Conservation (phyloP, 495 filamentous ascomycete genomes). For the Penicillium pancosmium region DNA sequence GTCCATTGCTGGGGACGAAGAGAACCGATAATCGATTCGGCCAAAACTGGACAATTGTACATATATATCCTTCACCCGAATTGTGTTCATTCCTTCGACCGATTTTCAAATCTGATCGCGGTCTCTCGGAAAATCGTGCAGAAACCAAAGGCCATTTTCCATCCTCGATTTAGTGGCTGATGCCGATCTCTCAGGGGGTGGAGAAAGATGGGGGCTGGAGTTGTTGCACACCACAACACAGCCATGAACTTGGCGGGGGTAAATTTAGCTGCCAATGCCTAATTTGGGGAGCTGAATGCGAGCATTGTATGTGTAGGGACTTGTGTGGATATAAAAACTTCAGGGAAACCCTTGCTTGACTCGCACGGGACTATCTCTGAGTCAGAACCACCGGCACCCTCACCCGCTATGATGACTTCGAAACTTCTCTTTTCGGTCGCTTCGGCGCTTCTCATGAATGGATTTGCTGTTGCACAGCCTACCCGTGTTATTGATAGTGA, state of each 20-base stretch:
- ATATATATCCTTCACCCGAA: too few species aligned
- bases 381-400: background rate
- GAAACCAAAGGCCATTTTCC: conserved; percentile 6
- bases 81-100: too few species aligned
- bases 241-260: background rate
- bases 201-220: conserved; percentile 2
- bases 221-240: background rate
- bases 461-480: conserved; percentile 15
- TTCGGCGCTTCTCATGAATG: conserved; percentile 7
- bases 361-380: background rate
- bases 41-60: background rate
- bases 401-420: conserved; percentile 8
- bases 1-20: background rate
- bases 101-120: too few species aligned
- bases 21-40: background rate
- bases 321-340: background rate
- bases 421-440: conserved; percentile 1
- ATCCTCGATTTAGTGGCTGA: conserved; percentile 8
- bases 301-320: background rate
- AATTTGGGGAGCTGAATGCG: background rate
- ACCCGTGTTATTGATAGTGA: conserved; percentile 29
- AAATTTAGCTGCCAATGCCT: background rate
- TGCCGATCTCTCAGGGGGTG: conserved; percentile 2
- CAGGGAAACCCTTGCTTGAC: background rate
- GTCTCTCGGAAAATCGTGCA: background rate